Base-by-base conservation (phyloP, 768 basidiomycete species). In the Mycena leptocephala region DNA sequence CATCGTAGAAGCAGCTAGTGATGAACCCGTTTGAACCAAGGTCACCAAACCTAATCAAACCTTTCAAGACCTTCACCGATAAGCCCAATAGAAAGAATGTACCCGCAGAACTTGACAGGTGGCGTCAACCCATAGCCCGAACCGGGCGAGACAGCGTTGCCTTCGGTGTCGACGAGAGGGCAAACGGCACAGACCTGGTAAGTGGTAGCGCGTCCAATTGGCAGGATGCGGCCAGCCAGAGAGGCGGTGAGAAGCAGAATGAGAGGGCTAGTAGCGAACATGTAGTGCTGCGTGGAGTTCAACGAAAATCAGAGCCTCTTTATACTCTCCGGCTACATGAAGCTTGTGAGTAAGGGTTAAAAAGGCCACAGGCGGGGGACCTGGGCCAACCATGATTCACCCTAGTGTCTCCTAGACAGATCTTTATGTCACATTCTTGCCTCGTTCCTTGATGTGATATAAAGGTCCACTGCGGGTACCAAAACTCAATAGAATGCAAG, bases 191-290 rank as follows among this genome's bases (percentile, higher is more conserved):
- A 63, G 63, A 67, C 65, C 65, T 51, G 65, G 65, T 6, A 53
- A 53, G 65, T 67, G 65, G 46, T 53, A 67, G 65, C 33, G 48
- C 65, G 65, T 53, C 35, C 65, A 67, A 67, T 18, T 53, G 65
- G 65, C 65, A 53, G 48, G 65, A 67, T 53, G 62, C 26, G 41
- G 62, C 62, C 26, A 39, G 41, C 62, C 62, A 64, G 62, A 64
- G 62, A 65, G 65, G 65, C 65, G 65, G 46, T n/a, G 65, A 67
- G 65, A 67, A 67, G 65, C 46, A 67, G 65, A 67, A 67, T 53
- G 65, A 67, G 65, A 67, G 65, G 65, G 65, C 48, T 67, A 11
- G 32, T 67, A 11, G 65, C 48, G 65, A 67, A 67, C 65, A 67
- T 67, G 65, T 67, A 53, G 65, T 67, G 65, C 65, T 67, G 63